Conservation (phyloP, 1,284 basidiomycete species). For the Heliocybe sulcata region DNA sequence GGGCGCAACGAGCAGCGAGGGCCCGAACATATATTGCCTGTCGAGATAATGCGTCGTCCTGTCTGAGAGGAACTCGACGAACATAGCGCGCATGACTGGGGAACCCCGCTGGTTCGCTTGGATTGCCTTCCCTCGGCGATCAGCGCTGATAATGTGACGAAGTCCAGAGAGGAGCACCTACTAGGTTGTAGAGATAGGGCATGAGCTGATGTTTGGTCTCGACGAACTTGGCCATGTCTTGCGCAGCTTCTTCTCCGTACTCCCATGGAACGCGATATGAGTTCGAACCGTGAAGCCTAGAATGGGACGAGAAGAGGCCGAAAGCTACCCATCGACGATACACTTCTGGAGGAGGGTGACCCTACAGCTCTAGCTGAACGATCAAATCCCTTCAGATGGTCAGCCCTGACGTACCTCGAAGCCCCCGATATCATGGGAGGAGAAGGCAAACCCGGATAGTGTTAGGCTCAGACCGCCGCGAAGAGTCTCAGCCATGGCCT, state of each 20-base stretch:
- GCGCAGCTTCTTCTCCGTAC: slow-evolving; percentile 65
- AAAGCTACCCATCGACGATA: slow-evolving; percentile 77
- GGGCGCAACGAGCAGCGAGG: slow-evolving; percentile 66
- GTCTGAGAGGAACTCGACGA: slow-evolving; percentile 66
- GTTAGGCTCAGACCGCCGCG: slow-evolving; percentile 63
- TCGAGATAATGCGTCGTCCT: slow-evolving; percentile 59
- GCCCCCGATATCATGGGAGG: slow-evolving; percentile 72
- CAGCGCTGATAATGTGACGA: background rate
- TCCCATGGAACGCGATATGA: slow-evolving; percentile 75
- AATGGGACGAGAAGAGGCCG: slow-evolving; percentile 63
- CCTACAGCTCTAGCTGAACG: slow-evolving; percentile 23
- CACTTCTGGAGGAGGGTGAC: slow-evolving; percentile 60
- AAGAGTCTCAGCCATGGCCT: slow-evolving; percentile 72
- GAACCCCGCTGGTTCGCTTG: slow-evolving; percentile 49
- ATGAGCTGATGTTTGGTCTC: slow-evolving; percentile 66
- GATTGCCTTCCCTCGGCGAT: slow-evolving; percentile 37
- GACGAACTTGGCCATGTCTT: slow-evolving; percentile 57
- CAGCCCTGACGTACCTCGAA: slow-evolving; percentile 43
- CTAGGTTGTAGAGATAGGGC: slow-evolving; percentile 66
- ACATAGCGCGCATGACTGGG: slow-evolving; percentile 67
- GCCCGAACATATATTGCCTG: slow-evolving; percentile 49
- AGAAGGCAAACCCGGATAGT: slow-evolving; percentile 62
- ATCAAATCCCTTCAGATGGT: background rate
- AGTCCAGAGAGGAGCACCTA: slow-evolving; percentile 22
- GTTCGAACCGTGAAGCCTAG: slow-evolving; percentile 62